Conservation (phyloP, 345 rosid genomes). For the Ceriops zippeliana region DNA sequence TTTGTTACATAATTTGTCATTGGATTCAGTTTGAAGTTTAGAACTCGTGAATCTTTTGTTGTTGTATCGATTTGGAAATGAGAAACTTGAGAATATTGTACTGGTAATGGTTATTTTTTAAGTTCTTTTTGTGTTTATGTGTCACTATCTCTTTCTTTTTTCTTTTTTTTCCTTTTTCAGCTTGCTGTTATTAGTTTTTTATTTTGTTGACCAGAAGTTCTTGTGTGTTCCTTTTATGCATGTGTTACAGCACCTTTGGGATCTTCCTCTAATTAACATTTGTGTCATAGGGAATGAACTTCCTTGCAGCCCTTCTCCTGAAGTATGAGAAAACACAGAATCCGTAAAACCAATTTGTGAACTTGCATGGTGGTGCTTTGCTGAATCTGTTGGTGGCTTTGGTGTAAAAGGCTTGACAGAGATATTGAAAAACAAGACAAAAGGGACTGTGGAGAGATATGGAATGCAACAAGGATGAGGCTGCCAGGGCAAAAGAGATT, state of each 20-base stretch:
- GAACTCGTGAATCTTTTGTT: not conserved
- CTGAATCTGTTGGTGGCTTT: not conserved
- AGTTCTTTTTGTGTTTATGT: not conserved
- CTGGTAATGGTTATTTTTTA: not conserved
- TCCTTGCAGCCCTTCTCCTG: not conserved
- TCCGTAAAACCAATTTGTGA: too few species aligned
- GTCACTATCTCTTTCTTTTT: not conserved
- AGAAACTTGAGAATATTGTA: not conserved
- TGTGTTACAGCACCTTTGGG: not conserved
- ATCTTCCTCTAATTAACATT: not conserved
- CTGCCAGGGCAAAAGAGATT: slow-evolving; percentile 75
- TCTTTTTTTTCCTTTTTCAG: not conserved
- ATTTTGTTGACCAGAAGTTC: not conserved
- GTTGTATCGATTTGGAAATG: not conserved
- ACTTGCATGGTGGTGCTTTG: too few species aligned
- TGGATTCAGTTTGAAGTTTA: not conserved
- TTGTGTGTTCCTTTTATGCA: not conserved
- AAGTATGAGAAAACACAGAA: not conserved
- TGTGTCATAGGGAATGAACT: not conserved
- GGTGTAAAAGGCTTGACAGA: not conserved
- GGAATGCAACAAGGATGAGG: slow-evolving; percentile 96
- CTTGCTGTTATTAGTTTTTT: not conserved
- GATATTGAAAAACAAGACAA: not conserved
- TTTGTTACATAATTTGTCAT: not conserved
- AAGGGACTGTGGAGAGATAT: slow-evolving; percentile 23